Evolutionary conservation across 2,329 filamentous ascomycete genomes (phyloP).

Genomic region (Penicillium sp.): DNA sequence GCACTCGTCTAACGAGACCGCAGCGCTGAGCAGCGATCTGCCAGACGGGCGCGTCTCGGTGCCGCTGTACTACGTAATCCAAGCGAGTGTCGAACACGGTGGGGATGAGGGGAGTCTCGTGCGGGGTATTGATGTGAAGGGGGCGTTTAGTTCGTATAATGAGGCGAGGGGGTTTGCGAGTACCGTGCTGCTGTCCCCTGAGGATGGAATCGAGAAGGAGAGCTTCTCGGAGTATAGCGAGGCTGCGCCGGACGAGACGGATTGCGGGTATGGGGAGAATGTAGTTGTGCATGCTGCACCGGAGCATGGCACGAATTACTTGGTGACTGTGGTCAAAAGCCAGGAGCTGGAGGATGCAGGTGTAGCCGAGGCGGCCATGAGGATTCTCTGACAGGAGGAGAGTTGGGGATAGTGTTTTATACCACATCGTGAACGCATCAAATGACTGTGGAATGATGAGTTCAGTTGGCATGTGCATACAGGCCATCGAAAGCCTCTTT

Average conservation of each 20-base stretch:
- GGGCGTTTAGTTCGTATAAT: slow-evolving; percentile 30
- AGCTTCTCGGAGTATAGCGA: slow-evolving; percentile 34
- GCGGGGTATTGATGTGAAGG: slow-evolving; percentile 29
- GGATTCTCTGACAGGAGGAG: slow-evolving; percentile 5
- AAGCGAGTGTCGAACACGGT: slow-evolving; percentile 31
- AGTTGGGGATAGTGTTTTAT: too few relatives aligned
- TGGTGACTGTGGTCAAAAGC: slow-evolving; percentile 34
- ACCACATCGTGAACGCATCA: too few relatives aligned
- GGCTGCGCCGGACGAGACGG: slow-evolving; percentile 28
- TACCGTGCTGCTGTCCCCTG: slow-evolving; percentile 25
- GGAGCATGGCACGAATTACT: slow-evolving; percentile 31
- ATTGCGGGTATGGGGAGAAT: slow-evolving; percentile 39
- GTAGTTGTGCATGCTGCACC: slow-evolving; percentile 36
- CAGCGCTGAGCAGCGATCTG: slow-evolving; percentile 16
- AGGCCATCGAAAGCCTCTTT: too few relatives aligned
- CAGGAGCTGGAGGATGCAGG: slow-evolving; percentile 33
- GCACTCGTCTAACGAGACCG: slow-evolving; percentile 26
- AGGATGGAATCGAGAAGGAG: slow-evolving; percentile 29
- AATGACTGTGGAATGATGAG: too few relatives aligned
- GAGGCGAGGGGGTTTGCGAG: slow-evolving; percentile 31
- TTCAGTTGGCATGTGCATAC: too few relatives aligned
- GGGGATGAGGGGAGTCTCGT: slow-evolving; percentile 21
- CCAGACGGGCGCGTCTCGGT: slow-evolving; percentile 30
- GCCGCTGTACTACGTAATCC: slow-evolving; percentile 35
- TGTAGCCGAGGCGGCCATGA: slow-evolving; percentile 29